Conservation (phyloP, 352 stramenopile genomes). For the Aphanomyces euteiches region DNA sequence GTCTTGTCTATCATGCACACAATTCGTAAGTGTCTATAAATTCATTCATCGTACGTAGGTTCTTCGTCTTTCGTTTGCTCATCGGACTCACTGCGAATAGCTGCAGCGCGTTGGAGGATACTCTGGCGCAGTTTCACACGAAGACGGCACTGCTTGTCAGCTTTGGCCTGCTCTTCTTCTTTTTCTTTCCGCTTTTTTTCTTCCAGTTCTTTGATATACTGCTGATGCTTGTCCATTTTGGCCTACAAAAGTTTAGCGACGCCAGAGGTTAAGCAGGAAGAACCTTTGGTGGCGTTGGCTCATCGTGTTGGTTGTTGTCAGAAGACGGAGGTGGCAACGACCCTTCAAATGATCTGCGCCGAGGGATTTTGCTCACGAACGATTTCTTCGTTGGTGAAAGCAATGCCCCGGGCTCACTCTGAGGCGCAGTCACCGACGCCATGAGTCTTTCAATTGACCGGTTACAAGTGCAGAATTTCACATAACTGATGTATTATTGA, state of each 20-base stretch:
- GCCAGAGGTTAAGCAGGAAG: background rate
- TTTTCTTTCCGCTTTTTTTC: slow-evolving; percentile 69
- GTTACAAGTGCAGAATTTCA: no score
- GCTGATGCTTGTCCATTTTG: slow-evolving; percentile 21
- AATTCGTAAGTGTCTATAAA: no score
- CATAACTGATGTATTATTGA: no score
- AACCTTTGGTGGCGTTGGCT: background rate
- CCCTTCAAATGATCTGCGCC: background rate
- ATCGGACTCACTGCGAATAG: slow-evolving; percentile 9
- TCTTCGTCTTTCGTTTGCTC: no score
- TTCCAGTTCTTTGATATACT: slow-evolving; percentile 67
- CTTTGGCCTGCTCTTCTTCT: slow-evolving; percentile 43
- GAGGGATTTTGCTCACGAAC: slow-evolving; percentile 24
- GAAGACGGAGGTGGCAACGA: background rate
- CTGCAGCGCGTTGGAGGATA: slow-evolving; percentile 23
- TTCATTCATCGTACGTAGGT: no score
- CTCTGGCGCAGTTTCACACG: slow-evolving; percentile 49
- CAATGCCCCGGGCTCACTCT: background rate
- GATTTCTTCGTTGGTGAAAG: slow-evolving; percentile 3
- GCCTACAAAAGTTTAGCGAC: background rate
- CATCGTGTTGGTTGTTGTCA: background rate
- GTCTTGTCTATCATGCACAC: background rate
- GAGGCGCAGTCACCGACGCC: no score
- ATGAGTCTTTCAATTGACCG: no score
- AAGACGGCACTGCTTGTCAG: slow-evolving; percentile 52